Evolutionary conservation across 164 flowering plant species (phyloP).

Genomic region (Liriodendron chinense): DNA sequence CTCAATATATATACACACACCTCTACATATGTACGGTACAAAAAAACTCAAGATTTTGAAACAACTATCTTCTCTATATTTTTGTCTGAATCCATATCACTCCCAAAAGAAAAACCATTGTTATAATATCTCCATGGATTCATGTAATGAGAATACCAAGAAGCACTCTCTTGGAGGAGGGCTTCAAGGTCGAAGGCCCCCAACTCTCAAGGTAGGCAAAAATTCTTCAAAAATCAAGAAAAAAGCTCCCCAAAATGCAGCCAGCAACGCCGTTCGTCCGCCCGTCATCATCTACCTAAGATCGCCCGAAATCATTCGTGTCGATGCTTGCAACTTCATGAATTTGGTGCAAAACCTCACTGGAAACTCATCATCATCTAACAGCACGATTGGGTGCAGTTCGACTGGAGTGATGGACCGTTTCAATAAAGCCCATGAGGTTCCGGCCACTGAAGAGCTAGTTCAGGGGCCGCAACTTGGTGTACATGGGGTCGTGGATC

Average conservation of each 20-base stretch:
- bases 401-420: neutral
- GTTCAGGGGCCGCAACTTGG: neutral
- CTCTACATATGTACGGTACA: neutral
- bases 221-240: slow-evolving; percentile 26
- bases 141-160: neutral
- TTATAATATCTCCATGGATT: neutral
- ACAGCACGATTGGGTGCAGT: neutral
- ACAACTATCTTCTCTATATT: neutral
- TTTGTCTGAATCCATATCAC: neutral
- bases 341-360: slow-evolving; percentile 45
- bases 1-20: neutral
- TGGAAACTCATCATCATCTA: slow-evolving; percentile 23
- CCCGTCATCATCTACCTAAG: slow-evolving; percentile 16
- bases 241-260: neutral
- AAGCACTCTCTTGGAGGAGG: slow-evolving; percentile 3
- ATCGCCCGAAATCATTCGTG: slow-evolving; percentile 41
- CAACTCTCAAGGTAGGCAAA: slow-evolving; percentile 21
- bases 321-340: slow-evolving; percentile 41
- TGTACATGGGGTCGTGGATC: slow-evolving; percentile 28
- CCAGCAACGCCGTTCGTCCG: neutral
- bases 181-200: slow-evolving; percentile 41
- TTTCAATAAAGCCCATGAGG: neutral
- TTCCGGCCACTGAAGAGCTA: neutral
- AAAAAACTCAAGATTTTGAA: neutral
- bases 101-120: too few species aligned